Base-by-base conservation (phyloP, 140 eudicot genomes). In the Oenanthe javanica region DNA sequence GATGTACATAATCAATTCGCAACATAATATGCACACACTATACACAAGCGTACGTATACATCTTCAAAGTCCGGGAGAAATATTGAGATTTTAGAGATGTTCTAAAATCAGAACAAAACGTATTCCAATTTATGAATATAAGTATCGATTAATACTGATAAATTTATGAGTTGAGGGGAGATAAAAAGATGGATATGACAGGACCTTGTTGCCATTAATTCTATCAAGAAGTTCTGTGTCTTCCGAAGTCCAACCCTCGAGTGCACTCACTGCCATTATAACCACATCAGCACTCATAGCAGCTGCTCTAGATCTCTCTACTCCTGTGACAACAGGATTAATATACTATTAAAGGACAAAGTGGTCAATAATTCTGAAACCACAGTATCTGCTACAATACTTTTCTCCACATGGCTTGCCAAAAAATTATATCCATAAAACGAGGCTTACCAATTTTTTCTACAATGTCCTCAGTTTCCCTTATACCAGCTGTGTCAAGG, bases 401-500 rank as follows among this genome's bases (percentile, higher is more conserved):
- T 42, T 51, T 46, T 71, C 6, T 15, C 47, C 42, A 38, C 4
- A 16, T 14, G 18, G 38, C 1, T 70, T 13, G 23, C 75, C 21
- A 13, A 36, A 1, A 23, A 43, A 10, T 9, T 73, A 21, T n/a
- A 57, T 49, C 40, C 54, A 48, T 48, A 5, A 50, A 52, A 54
- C 11, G 64, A n/a, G 38, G n/a, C 86, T 84, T 74, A 95, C 99
- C 99, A 81, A 95, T 95, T 82, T 87, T 95, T 78, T 95, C 99
- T 59, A 95, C 99, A 59, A 89, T 51, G 72, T 95, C 93, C 79
- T 91, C 90, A 4, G 99, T 95, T 82, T 95, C 99, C 82, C 99
- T 88, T 69, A 95, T 95, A 10, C 99, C 99, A 6, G 99, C 99
- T 74, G 99, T 95, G 82, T 95, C 99, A 80, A 95, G 99, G 69